Base-by-base conservation (phyloP, 345 rosid species). In the Salix brachista region DNA sequence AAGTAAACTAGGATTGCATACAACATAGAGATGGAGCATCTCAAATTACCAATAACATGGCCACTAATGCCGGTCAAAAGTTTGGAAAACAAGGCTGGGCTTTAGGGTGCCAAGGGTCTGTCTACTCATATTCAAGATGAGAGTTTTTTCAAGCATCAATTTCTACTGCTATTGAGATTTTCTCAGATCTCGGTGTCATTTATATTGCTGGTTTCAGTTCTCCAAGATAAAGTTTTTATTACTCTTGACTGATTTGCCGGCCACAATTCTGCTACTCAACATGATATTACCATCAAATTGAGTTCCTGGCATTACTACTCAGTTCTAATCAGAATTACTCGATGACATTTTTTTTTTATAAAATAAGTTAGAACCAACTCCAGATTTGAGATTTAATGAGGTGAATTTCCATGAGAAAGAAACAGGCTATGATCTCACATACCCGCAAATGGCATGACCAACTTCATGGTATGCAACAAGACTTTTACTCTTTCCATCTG, bases 391-490 rank as follows among this genome's bases (percentile, higher is more conserved):
- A 58, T 8, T 58, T n/a, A 58, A 21, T 6, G 60, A 54, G 60
- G 60, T 8, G 60, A 54, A 6, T 54, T 21, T 54, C 60, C 60
- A 19, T 19, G 26, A 58, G 14, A 44, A 18, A 42, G 4, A 44
- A 54, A 62, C 19, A n/a, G 23, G 76, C 69, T 62, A 46, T 26
- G 25, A 60, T 81, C 61, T 84, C 75, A 78, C 94, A 83, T 67
- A 92, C 98, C 98, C 97, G 67, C 98, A 94, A 70, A 94, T 84
- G 30, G 98, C 97, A 69, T 94, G 98, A 67, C 98, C 97, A 66
- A 94, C 98, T 88, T 94, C 98, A 76, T 94, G 98, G 88, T 94
- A 92, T 26, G 98, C 97, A 77, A 94, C 97, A 78, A 94, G 86
- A 86, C 98, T 94, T 80, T 94, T 94, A 77, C 98, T 91, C 89